Conservation (phyloP, 2,329 filamentous ascomycete genomes). For the Aspergillus candidus region DNA sequence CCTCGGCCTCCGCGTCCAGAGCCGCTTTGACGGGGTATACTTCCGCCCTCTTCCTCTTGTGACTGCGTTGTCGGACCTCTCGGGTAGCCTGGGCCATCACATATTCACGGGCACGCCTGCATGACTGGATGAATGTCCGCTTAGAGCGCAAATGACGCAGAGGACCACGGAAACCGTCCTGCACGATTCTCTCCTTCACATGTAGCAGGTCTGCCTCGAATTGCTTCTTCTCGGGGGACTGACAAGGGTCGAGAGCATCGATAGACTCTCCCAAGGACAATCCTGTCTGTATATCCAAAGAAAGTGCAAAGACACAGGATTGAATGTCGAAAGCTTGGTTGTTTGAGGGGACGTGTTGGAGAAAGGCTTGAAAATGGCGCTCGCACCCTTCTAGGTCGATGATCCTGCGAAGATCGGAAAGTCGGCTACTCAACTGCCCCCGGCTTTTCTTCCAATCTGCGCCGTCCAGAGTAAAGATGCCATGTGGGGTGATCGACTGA, state of each 20-base stretch:
- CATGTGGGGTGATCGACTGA: conserved; percentile 9
- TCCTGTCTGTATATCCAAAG: conserved; percentile 5
- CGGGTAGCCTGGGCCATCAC: not conserved
- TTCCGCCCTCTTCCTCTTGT: no score
- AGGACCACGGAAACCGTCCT: conserved; percentile 7
- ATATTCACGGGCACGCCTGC: not conserved
- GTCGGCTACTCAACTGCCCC: not conserved
- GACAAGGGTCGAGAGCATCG: not conserved
- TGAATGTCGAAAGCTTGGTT: conserved; percentile 2
- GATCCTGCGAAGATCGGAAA: conserved; percentile 3
- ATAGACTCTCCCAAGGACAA: conserved; percentile 5
- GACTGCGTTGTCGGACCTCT: not conserved
- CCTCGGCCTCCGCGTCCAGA: not conserved
- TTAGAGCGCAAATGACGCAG: not conserved
- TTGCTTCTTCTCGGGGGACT: conserved; percentile 1
- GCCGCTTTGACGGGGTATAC: no score
- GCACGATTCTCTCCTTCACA: conserved; percentile 6
- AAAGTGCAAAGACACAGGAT: not conserved
- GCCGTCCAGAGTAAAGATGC: conserved; percentile 11
- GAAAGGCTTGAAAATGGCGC: conserved; percentile 5
- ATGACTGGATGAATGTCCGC: not conserved
- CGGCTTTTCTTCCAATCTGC: conserved; percentile 6
- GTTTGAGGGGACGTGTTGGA: conserved; percentile 1
- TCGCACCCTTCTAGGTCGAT: conserved; percentile 4
- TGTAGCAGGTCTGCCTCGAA: conserved; percentile 1